Evolutionary conservation across 176 grass and related monocot genomes (phyloP).

Genomic region (Calamus simplicifolius): DNA sequence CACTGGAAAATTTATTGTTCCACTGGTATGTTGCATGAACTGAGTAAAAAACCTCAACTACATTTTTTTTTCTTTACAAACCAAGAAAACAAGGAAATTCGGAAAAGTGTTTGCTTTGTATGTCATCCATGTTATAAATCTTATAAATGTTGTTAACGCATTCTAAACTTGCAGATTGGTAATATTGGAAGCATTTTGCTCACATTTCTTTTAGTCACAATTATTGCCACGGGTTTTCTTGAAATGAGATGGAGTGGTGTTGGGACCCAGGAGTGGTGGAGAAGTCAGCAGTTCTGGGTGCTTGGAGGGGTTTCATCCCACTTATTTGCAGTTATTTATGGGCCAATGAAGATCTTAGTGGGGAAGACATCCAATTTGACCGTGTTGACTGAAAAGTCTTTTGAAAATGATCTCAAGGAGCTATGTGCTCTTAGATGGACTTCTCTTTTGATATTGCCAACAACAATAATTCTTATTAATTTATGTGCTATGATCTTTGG

Average conservation of each 20-base stretch:
- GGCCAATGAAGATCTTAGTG: slow-evolving; percentile 2
- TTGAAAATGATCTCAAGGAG: slow-evolving; percentile 5
- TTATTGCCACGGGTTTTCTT: background rate
- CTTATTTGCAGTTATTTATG: slow-evolving; percentile 9
- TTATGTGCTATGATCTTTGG: slow-evolving; percentile 3
- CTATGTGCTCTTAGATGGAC: background rate
- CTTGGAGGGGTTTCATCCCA: slow-evolving; percentile 2
- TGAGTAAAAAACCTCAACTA: too few relatives aligned
- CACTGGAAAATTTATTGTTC: slow-evolving; percentile 99
- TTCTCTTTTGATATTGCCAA: slow-evolving; percentile 4
- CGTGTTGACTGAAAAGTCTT: background rate
- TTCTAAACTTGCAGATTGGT: background rate
- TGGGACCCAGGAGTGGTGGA: slow-evolving; percentile 13
- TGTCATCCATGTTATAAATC: too few relatives aligned
- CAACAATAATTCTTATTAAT: slow-evolving; percentile 9
- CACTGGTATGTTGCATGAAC: slow-evolving; percentile 29
- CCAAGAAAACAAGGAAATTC: too few relatives aligned
- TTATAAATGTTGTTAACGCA: too few relatives aligned
- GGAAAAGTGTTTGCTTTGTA: too few relatives aligned
- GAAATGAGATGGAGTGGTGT: slow-evolving; percentile 17
- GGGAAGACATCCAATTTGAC: slow-evolving; percentile 1
- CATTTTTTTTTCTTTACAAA: too few relatives aligned
- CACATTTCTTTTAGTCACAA: slow-evolving; percentile 1
- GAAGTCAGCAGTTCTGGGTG: slow-evolving; percentile 6
- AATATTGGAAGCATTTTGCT: slow-evolving; percentile 23